phyloP scores from a whole-genome alignment of 1,284 basidiomycete genomes.

The Dichomitus squalens region DNA sequence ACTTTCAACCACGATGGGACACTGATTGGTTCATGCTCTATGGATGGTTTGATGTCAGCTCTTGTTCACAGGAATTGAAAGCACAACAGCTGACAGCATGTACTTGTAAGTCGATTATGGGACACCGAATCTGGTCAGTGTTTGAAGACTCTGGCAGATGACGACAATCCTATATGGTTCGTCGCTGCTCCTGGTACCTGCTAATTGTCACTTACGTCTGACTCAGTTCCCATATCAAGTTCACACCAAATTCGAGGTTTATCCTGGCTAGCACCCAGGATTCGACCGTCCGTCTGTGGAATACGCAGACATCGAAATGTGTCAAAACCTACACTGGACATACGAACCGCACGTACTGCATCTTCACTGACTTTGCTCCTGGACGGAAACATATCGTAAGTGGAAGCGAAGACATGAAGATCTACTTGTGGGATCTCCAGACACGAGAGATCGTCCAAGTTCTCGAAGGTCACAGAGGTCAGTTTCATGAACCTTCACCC shows the following conservation, averaged over 20 bases:
- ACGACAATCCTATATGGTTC: conserved; percentile 92
- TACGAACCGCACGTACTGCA: conserved; percentile 78
- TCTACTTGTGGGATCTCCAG: conserved; percentile 93
- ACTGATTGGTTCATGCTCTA: conserved; percentile 90
- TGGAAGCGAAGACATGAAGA: conserved; percentile 89
- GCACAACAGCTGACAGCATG: conserved; percentile 1
- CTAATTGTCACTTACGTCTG: conserved; percentile 1
- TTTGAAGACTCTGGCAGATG: conserved; percentile 94
- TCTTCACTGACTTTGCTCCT: conserved; percentile 63
- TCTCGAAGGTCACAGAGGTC: conserved; percentile 82
- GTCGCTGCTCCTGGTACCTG: conserved; percentile 26
- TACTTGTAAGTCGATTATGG: conserved; percentile 82
- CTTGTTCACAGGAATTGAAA: neutral
- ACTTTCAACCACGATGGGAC: conserved; percentile 95
- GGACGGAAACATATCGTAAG: conserved; percentile 72
- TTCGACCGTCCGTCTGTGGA: conserved; percentile 92
- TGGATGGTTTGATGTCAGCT: conserved; percentile 93
- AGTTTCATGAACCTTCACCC: conserved; percentile 19
- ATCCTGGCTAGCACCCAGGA: conserved; percentile 91
- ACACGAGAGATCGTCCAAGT: conserved; percentile 74
- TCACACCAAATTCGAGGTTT: conserved; percentile 91
- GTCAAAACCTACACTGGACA: conserved; percentile 93
- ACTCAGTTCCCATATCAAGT: conserved; percentile 77
- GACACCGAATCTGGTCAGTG: conserved; percentile 96
- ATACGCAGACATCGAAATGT: conserved; percentile 88